A percentile compares a stretch with the other conserved stretches of the same genome.
Conservation (phyloP, 2,329 filamentous ascomycete genomes). For the Sporothrix pallida region DNA sequence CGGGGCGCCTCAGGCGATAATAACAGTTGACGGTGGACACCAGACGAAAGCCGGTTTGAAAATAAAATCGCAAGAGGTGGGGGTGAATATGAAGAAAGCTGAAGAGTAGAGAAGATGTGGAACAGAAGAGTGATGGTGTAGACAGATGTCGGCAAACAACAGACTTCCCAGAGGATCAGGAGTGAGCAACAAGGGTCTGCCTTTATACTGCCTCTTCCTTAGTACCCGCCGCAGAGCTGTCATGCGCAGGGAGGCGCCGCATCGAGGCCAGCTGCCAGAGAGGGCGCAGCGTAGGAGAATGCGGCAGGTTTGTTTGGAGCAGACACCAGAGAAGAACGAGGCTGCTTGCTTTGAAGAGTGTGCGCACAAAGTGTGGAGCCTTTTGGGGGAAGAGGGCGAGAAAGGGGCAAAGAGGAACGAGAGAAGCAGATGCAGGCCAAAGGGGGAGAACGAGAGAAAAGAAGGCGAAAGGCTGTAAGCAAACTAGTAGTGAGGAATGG, state of each 20-base stretch:
- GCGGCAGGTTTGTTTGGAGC: neutral
- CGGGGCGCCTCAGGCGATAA: neutral
- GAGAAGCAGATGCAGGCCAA: neutral
- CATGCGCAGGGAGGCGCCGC: neutral
- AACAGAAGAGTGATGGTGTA: neutral
- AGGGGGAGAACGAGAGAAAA: neutral
- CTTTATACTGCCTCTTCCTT: constrained; percentile 10
- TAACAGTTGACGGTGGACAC: neutral
- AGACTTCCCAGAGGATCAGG: neutral
- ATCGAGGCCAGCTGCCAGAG: constrained; percentile 21
- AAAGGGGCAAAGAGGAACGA: constrained; percentile 8
- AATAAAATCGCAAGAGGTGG: neutral
- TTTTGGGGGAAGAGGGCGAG: neutral
- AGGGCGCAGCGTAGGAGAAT: neutral
- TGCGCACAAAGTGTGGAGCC: neutral
- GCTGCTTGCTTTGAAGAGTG: neutral
- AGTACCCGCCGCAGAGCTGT: neutral
- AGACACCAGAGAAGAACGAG: neutral
- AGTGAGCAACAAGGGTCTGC: neutral
- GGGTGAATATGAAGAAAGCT: neutral
- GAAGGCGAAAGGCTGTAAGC: neutral
- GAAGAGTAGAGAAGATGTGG: neutral
- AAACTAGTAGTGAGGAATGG: neutral
- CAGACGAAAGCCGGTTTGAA: neutral
- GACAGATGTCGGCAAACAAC: neutral